A percentile compares a stretch with the other conserved stretches of the same genome.
phyloP scores from a whole-genome alignment of 805 yeast species.

The Wickerhamomyces mucosus region DNA sequence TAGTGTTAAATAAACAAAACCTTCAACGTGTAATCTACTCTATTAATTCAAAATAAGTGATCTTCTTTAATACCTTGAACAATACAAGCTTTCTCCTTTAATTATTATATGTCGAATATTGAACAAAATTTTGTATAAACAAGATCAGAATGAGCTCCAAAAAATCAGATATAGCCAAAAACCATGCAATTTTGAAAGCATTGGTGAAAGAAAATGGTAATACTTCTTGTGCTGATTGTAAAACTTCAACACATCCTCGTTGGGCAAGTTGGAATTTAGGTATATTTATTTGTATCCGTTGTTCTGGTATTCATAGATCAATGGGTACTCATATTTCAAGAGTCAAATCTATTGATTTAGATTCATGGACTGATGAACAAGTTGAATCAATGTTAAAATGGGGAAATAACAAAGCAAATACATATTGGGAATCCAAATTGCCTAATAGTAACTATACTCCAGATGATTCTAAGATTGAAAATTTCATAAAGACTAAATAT shows the following conservation, averaged over 20 bases:
- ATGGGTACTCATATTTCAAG: constrained; percentile 93
- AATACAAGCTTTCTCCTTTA: not conserved
- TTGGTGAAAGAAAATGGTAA: constrained; percentile 72
- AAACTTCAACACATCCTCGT: constrained; percentile 80
- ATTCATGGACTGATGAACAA: constrained; percentile 95
- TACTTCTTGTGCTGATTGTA: constrained; percentile 85
- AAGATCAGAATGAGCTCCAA: constrained; percentile 7
- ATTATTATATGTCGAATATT: no score
- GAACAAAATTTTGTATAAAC: no score
- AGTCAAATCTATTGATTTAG: constrained; percentile 90
- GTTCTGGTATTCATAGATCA: constrained; percentile 92
- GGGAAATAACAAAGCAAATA: constrained; percentile 78
- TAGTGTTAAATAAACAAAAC: no score
- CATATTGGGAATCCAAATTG: constrained; percentile 74
- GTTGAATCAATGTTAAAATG: constrained; percentile 70
- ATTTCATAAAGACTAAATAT: constrained; percentile 86
- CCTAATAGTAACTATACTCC: constrained; percentile 62
- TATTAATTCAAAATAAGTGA: no score
- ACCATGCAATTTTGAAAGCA: constrained; percentile 49
- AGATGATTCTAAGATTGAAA: constrained; percentile 75
- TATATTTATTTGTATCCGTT: constrained; percentile 83
- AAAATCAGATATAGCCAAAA: constrained; percentile 13
- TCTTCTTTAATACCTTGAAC: not conserved
- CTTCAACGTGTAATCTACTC: no score
- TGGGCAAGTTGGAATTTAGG: constrained; percentile 99